Evolutionary conservation across 345 rosid species (phyloP), one percentile per base, ranked within the genome.

Genomic region (Clausena lansium): DNA sequence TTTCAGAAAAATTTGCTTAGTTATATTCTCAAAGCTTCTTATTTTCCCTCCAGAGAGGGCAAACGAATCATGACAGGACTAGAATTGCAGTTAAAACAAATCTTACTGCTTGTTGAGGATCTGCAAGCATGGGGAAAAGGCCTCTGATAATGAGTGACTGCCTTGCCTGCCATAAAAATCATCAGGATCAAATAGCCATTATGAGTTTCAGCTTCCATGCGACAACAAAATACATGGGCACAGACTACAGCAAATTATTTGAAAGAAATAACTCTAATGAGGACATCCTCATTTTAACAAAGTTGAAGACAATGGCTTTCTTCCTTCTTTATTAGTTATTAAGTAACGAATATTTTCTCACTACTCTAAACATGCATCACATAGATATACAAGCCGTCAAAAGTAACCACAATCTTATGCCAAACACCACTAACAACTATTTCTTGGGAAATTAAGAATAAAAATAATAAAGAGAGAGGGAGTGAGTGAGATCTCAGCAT

Each of bases 61-160:
- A 61, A 61, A 32, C 5, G 13, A 19, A 67, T 54, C 33, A 39
- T 11, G 7, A 54, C 63, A 35, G 28, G 54, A 66, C 52, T 24
- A 58, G 66, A 57, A 17, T 33, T 19, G 19, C 28, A 82, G 27
- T n/a, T 55, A 71, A 67, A 79, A 20, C 25, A 9, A 35, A 52
- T 50, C 89, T 83, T 83, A 89, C 92, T 7, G 75, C 84, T 77
- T 91, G 94, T 70, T 79, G 84, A 68, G 92, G 87, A 79, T 89
- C 92, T 2, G 91, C 92, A 32, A 86, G 90, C 85, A 87, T 83
- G 75, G 94, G 94, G 50, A 91, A 91, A 50, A 89, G 87, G 64
- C 91, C 94, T 84, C 90, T 83, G 35, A 91, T 87, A 52, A 88
- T 65, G 61, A 91, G 94, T 32, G 94, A 89, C 76, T 91, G 94